Evolutionary conservation across 192 early-diverging fungal species (phyloP).

Genomic region (Gryganskiella cystojenkinii): DNA sequence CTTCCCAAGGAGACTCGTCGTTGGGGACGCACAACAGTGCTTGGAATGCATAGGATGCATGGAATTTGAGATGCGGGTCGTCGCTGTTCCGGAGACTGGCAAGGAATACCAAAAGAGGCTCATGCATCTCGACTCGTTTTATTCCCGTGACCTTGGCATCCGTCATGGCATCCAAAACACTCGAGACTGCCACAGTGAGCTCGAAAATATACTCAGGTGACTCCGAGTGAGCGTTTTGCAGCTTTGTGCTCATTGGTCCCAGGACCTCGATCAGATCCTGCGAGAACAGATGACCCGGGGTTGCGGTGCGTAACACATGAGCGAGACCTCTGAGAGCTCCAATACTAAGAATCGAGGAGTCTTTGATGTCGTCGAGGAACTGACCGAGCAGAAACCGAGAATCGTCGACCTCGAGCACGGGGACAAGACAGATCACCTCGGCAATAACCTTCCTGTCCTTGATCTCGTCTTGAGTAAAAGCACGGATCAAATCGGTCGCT

Average conservation of each 20-base stretch:
- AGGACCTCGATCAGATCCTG: slow-evolving; percentile 9
- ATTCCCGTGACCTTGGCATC: background rate
- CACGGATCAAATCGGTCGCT: background rate
- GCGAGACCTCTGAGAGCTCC: background rate
- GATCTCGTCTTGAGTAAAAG: background rate
- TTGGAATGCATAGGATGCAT: slow-evolving; percentile 10
- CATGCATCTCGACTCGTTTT: background rate
- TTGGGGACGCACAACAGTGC: slow-evolving; percentile 3
- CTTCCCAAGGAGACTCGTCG: background rate
- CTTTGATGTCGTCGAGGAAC: background rate
- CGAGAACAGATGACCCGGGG: background rate
- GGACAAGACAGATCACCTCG: background rate
- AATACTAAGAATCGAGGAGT: background rate
- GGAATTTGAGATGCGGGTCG: slow-evolving; percentile 5
- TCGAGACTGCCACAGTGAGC: background rate
- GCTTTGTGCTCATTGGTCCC: background rate
- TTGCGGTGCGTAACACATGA: background rate
- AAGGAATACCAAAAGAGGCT: background rate
- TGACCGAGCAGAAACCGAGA: background rate
- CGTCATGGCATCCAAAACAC: slow-evolving; percentile 9
- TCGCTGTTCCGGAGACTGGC: background rate
- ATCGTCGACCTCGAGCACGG: background rate
- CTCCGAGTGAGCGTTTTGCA: slow-evolving; percentile 1
- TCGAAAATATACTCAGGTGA: slow-evolving; percentile 7
- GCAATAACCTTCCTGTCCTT: background rate